Evolutionary conservation across 805 yeast genomes (phyloP).

Genomic region (Kluyveromyces aestuarii): DNA sequence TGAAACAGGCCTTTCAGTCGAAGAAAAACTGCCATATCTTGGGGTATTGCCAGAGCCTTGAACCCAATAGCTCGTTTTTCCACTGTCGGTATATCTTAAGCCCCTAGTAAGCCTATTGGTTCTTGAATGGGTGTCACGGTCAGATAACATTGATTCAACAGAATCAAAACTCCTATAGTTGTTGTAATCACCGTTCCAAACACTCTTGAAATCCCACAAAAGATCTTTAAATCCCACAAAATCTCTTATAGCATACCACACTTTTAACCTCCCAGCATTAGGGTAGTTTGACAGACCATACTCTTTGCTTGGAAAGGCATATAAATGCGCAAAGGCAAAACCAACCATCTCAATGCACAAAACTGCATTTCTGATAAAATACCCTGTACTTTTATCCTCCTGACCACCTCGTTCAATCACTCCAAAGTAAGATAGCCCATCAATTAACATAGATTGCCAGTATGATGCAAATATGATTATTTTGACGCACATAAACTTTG

Average conservation of each 20-base stretch:
- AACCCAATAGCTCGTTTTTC: constrained; percentile 79
- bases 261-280: constrained; percentile 56
- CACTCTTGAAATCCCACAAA: constrained; percentile 61
- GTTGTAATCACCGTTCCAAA: constrained; percentile 63
- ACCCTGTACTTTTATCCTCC: constrained; percentile 35
- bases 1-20: neutral
- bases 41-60: constrained; percentile 7
- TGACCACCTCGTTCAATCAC: constrained; percentile 28
- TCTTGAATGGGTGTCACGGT: constrained; percentile 54
- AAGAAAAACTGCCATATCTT: constrained; percentile 4
- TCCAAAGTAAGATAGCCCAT: constrained; percentile 42
- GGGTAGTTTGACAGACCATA: constrained; percentile 56
- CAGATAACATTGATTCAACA: constrained; percentile 58
- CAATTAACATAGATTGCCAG: constrained; percentile 79
- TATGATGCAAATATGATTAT: constrained; percentile 94
- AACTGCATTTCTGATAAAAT: constrained; percentile 64
- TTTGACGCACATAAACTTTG: constrained; percentile 88
- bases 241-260: constrained; percentile 61
- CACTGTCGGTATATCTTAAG: constrained; percentile 67
- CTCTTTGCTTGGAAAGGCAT: constrained; percentile 71
- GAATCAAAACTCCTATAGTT: constrained; percentile 81
- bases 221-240: constrained; percentile 72
- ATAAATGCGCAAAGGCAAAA: constrained; percentile 84
- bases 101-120: constrained; percentile 75
- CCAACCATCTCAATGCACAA: constrained; percentile 77